Base-by-base conservation (phyloP, 1,284 basidiomycete species). In the Melampsora americana region DNA sequence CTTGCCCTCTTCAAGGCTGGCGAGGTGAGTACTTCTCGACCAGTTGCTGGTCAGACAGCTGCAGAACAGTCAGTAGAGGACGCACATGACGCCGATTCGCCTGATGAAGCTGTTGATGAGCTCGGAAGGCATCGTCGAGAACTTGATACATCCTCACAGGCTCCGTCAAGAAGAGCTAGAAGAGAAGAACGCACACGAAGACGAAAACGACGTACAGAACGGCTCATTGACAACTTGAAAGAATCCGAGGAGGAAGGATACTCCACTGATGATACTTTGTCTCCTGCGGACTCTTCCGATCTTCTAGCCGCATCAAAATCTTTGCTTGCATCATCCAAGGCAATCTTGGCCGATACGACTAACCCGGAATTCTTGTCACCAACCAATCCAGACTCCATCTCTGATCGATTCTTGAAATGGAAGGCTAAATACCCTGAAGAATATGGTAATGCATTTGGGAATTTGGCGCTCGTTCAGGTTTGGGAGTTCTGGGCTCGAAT, bases 401-500 rank as follows among this genome's bases (percentile, higher is more conserved):
- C 85, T 2, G 84, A 85, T 78, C 87, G 90, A 83, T 97, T 95
- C 84, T 88, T 86, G 9, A 87, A 87, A 64, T 97, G 94, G 94
- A 86, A 92, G 64, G 85, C 86, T 69, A 85, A 85, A 78, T 93
- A 90, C 80, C 85, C 85, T 14, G 93, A 97, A 77, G 92, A 89
- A 78, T 97, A 96, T 84, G 85, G 87, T 1, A 89, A 90, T 65
- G 94, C 94, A 4, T 97, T 91, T 88, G 94, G 93, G 66, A 92
- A 92, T 2, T 85, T 96, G 62, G 92, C 90, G 0, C 87, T 95
- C 74, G 90, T 95, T 0, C 90, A 90, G 77, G 92, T 92, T 50
- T 97, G 95, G 94, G 94, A 96, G 83, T 96, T 95, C 82, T 97
- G 93, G 93, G 89, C 89, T 26, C 86, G 93, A 69, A 85, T 93